Evolutionary conservation across 1,139 yeast species (phyloP).

Genomic region (Zygoascus sp.): DNA sequence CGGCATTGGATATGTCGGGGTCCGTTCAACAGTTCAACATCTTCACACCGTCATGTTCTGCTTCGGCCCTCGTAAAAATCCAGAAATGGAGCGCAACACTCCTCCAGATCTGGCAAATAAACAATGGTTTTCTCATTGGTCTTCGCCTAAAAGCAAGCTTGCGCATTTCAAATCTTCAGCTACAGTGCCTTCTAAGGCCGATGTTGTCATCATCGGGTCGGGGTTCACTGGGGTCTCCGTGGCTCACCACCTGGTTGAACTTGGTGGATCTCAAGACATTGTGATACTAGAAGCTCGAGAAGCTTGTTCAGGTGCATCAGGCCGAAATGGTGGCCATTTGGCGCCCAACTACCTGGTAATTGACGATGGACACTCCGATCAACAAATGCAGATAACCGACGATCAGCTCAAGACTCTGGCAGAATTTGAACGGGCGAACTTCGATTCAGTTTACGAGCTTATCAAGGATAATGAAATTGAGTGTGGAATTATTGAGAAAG

Average conservation of each 20-base stretch:
- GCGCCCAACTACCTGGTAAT: slow-evolving; percentile 34
- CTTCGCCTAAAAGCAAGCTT: slow-evolving; percentile 17
- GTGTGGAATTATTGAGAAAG: slow-evolving; percentile 33
- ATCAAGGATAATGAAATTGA: slow-evolving; percentile 35
- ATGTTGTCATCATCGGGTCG: slow-evolving; percentile 40
- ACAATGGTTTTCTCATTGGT: slow-evolving; percentile 22
- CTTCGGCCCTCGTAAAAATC: background rate
- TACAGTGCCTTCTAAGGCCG: slow-evolving; percentile 31
- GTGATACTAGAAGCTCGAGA: slow-evolving; percentile 43
- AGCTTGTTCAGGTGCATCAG: slow-evolving; percentile 46
- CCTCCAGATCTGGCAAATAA: slow-evolving; percentile 15
- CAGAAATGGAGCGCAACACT: background rate
- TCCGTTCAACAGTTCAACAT: no score
- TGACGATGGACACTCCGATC: slow-evolving; percentile 28
- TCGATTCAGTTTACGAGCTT: slow-evolving; percentile 20
- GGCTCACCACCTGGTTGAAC: slow-evolving; percentile 31
- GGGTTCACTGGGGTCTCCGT: slow-evolving; percentile 43
- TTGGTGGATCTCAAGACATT: slow-evolving; percentile 25
- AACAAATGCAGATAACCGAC: slow-evolving; percentile 29
- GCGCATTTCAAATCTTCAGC: slow-evolving; percentile 22
- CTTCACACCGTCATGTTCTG: slow-evolving; percentile 6
- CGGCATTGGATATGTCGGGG: background rate
- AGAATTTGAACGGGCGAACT: slow-evolving; percentile 26
- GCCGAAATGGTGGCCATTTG: slow-evolving; percentile 48
- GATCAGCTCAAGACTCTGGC: slow-evolving; percentile 7